phyloP scores from a whole-genome alignment of 306 rosid species.

The Styphnolobium japonicum region DNA sequence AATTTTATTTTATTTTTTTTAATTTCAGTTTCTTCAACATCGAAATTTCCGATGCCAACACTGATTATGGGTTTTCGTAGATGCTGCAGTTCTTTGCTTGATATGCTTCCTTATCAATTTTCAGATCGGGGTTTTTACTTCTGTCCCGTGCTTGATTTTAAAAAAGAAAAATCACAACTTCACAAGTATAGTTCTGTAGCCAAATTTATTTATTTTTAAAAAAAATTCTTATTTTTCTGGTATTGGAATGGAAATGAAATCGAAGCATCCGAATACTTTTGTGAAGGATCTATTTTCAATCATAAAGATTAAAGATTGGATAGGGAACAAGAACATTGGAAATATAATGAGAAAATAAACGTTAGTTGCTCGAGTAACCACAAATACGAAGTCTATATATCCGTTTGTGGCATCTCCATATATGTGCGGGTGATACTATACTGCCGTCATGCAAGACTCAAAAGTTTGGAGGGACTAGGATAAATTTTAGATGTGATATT shows the following conservation, averaged over 20 bases:
- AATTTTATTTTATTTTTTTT: background rate
- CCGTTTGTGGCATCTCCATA: slow-evolving; percentile 45
- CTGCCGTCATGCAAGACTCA: background rate
- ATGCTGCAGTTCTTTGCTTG: background rate
- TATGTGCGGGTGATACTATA: background rate
- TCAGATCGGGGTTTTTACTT: slow-evolving; percentile 25
- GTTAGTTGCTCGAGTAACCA: background rate
- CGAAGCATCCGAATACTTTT: background rate
- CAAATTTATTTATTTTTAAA: too few species aligned
- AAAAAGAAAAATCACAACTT: background rate
- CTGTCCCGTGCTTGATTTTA: background rate
- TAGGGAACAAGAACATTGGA: background rate
- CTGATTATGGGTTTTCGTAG: slow-evolving; percentile 3
- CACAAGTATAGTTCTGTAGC: background rate
- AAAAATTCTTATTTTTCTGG: background rate
- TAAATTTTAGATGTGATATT: slow-evolving; percentile 1
- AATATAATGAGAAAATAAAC: background rate
- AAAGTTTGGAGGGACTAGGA: background rate
- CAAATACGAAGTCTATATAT: too few species aligned
- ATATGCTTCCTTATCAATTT: background rate
- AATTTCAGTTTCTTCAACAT: background rate
- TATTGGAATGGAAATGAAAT: background rate
- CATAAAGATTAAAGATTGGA: background rate
- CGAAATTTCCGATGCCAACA: background rate
- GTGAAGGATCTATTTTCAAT: background rate